Percentiles rank a stretch among this genome's conserved stretches.
phyloP scores from a whole-genome alignment of 2,329 filamentous ascomycete species.

The Exophiala spinifera region DNA sequence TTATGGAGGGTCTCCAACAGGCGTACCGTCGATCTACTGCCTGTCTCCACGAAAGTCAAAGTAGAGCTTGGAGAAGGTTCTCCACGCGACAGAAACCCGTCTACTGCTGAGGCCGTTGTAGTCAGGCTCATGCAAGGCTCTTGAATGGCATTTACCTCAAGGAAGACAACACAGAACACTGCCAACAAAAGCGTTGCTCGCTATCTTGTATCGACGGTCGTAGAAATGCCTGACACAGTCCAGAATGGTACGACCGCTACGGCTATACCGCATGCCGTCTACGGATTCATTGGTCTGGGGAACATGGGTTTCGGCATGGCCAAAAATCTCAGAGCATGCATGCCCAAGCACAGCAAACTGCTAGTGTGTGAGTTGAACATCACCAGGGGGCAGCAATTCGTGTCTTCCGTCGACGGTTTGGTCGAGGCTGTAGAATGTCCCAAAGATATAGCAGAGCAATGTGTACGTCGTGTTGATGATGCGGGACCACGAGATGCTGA shows the following conservation, averaged over 20 bases:
- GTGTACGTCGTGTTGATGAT: constrained; percentile 28
- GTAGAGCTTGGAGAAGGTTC: neutral
- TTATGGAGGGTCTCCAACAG: neutral
- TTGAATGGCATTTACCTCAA: neutral
- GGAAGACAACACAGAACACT: neutral
- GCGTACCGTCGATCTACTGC: too few species aligned
- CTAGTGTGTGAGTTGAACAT: constrained; percentile 39
- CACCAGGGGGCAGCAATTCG: constrained; percentile 37
- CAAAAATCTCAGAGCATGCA: constrained; percentile 38
- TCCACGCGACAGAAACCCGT: too few species aligned
- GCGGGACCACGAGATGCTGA: neutral
- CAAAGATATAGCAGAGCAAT: constrained; percentile 37
- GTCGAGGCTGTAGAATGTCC: constrained; percentile 37
- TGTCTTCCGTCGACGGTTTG: constrained; percentile 33
- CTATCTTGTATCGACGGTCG: too few species aligned
- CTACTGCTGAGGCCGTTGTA: too few species aligned
- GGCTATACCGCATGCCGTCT: neutral
- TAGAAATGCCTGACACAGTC: neutral
- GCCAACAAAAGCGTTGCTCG: too few species aligned
- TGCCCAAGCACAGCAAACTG: constrained; percentile 33
- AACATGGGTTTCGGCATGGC: constrained; percentile 45
- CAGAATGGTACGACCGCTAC: neutral
- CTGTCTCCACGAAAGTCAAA: neutral
- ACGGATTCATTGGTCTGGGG: constrained; percentile 51
- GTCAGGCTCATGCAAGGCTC: too few species aligned